Percentiles rank a stretch among this genome's conserved stretches.
phyloP scores from a whole-genome alignment of 257 asterid genomes.

The Cinchona pubescens region DNA sequence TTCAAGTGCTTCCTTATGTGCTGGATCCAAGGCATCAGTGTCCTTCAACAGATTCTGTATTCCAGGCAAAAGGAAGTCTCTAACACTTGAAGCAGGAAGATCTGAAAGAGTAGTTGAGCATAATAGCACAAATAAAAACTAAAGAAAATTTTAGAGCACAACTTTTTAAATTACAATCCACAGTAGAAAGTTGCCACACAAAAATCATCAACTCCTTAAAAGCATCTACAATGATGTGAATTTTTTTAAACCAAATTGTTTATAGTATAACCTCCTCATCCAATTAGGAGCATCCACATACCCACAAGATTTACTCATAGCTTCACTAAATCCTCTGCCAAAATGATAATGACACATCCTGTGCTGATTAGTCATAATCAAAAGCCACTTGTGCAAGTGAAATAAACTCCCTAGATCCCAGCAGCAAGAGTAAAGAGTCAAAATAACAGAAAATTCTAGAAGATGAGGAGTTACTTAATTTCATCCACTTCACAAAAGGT shows the following conservation, averaged over 20 bases:
- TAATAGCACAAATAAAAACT: background rate
- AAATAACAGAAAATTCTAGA: slow-evolving; percentile 1
- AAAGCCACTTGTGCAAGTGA: background rate
- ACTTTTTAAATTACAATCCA: background rate
- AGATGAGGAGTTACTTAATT: background rate
- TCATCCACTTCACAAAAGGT: background rate
- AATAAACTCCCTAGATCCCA: background rate
- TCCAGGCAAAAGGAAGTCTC: slow-evolving; percentile 81
- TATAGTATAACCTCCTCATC: background rate
- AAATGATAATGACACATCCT: background rate
- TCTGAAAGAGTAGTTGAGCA: slow-evolving; percentile 39
- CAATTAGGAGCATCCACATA: background rate
- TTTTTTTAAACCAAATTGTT: background rate
- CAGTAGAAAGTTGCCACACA: background rate
- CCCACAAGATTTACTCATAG: background rate
- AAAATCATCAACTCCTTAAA: background rate
- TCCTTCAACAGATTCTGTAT: slow-evolving; percentile 87
- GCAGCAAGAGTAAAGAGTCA: background rate
- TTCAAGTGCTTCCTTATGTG: slow-evolving; percentile 98
- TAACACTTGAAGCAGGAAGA: slow-evolving; percentile 66
- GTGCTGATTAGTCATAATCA: background rate
- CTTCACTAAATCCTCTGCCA: background rate
- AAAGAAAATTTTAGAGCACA: background rate
- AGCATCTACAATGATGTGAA: background rate
- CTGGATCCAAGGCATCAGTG: slow-evolving; percentile 91